These are phyloP conservation scores for Candida freyschussii DNA, from an alignment of 1,139 yeast genomes.

Conservation along the genomic window DNA sequence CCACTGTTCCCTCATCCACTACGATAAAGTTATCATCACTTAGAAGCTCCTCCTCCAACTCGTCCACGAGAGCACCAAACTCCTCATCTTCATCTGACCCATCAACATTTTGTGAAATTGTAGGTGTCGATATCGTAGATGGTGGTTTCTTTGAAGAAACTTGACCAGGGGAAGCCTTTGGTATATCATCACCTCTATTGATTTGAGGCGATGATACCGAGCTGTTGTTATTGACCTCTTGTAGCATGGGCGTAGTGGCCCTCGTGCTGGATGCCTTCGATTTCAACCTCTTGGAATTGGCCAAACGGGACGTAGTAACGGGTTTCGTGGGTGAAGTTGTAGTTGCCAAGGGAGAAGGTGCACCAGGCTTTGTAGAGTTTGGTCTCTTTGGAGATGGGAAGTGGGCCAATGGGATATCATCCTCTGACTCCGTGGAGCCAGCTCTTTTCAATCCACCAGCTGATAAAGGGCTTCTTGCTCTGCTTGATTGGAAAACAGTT, in stretches of 20 bases:
- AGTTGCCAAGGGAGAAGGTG: constrained; percentile 5
- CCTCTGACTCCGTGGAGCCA: constrained; percentile 10
- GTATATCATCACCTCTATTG: background rate
- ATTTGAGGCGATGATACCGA: constrained; percentile 1
- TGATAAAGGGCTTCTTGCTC: constrained; percentile 18
- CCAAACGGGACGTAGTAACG: constrained; percentile 10
- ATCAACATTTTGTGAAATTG: constrained; percentile 6
- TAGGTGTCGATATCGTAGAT: constrained; percentile 15
- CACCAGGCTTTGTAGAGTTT: constrained; percentile 2
- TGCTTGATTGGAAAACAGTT: constrained; percentile 22
- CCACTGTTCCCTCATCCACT: constrained; percentile 14
- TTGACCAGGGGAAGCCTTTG: constrained; percentile 3
- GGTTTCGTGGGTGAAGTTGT: constrained; percentile 4
- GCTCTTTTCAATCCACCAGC: constrained; percentile 5
- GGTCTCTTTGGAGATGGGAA: constrained; percentile 10
- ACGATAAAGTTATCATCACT: constrained; percentile 16
- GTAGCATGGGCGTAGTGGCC: constrained; percentile 3
- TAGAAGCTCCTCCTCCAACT: constrained; percentile 21
- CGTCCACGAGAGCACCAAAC: constrained; percentile 21
- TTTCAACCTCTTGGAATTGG: constrained; percentile 1
- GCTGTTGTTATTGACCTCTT: background rate
- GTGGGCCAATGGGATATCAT: constrained; percentile 16
- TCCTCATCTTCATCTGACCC: constrained; percentile 17
- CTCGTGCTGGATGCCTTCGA: constrained; percentile 2
- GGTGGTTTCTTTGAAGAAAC: constrained; percentile 20